phyloP scores from a whole-genome alignment of 1,139 yeast genomes.

The Yamadazyma aaseri region DNA sequence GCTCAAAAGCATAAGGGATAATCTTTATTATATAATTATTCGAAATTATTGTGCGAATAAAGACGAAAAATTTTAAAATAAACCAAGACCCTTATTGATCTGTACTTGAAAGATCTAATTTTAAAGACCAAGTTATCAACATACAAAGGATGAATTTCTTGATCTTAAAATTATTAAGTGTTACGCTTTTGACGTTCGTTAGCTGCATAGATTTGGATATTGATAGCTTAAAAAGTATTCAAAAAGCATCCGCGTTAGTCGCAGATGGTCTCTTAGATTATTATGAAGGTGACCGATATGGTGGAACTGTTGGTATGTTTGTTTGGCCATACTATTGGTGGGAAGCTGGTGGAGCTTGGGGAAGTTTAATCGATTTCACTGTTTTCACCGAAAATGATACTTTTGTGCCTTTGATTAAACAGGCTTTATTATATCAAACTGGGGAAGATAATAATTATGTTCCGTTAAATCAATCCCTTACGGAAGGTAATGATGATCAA shows the following conservation, averaged over 20 bases:
- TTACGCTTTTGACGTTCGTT: slow-evolving; percentile 2
- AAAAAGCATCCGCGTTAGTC: slow-evolving; percentile 54
- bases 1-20: no score
- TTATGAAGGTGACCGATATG: slow-evolving; percentile 61
- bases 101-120: no score
- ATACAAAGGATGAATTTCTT: slow-evolving; percentile 3
- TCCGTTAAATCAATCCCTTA: slow-evolving; percentile 70
- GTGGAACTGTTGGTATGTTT: slow-evolving; percentile 80
- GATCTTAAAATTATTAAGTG: neutral
- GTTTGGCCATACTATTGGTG: slow-evolving; percentile 85
- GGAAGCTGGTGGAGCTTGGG: slow-evolving; percentile 92
- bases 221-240: slow-evolving; percentile 35
- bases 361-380: slow-evolving; percentile 68
- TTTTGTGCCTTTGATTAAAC: slow-evolving; percentile 51
- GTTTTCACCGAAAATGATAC: slow-evolving; percentile 63
- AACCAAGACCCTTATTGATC: neutral
- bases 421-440: slow-evolving; percentile 61
- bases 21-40: no score
- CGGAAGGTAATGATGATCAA: slow-evolving; percentile 93
- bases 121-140: neutral
- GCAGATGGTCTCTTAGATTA: slow-evolving; percentile 70
- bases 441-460: slow-evolving; percentile 69
- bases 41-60: neutral
- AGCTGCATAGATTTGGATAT: slow-evolving; percentile 28
- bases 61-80: neutral